Conservation (phyloP, 129 eudicot genomes). For the Artemisia annua region DNA sequence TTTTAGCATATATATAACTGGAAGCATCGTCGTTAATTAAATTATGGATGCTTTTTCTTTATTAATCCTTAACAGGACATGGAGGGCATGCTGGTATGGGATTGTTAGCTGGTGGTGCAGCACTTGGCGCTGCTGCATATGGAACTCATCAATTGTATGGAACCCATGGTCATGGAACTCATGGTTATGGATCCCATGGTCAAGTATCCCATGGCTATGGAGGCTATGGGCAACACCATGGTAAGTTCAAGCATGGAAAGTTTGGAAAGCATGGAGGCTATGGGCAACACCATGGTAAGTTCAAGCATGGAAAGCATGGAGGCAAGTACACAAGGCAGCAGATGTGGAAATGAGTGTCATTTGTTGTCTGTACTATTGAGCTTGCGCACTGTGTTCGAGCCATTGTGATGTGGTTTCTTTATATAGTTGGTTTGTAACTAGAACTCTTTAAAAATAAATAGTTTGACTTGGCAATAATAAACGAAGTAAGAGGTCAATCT, state of each 20-base stretch:
- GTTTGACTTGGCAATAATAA: background rate
- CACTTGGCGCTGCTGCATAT: constrained; percentile 32
- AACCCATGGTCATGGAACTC: constrained; percentile 26
- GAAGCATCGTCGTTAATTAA: background rate
- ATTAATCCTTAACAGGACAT: constrained; percentile 20
- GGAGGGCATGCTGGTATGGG: constrained; percentile 21
- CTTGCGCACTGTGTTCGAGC: background rate
- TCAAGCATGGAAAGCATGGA: constrained; percentile 22
- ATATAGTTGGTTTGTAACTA: background rate
- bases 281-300: constrained; percentile 41
- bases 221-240: constrained; percentile 38
- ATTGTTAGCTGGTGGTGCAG: constrained; percentile 29
- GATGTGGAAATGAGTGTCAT: constrained; percentile 32
- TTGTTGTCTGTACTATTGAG: background rate
- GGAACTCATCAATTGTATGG: constrained; percentile 30
- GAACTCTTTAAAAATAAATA: background rate
- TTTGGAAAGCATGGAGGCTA: constrained; percentile 16
- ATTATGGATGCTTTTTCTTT: no score
- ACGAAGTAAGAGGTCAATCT: constrained; percentile 20
- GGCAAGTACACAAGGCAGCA: constrained; percentile 25
- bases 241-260: constrained; percentile 39
- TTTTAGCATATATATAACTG: background rate
- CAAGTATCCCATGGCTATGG: constrained; percentile 35
- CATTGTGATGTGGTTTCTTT: background rate
- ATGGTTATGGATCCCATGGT: constrained; percentile 26